Evolutionary conservation across 768 basidiomycete species (phyloP).

Genomic region (Pisolithus sp.): DNA sequence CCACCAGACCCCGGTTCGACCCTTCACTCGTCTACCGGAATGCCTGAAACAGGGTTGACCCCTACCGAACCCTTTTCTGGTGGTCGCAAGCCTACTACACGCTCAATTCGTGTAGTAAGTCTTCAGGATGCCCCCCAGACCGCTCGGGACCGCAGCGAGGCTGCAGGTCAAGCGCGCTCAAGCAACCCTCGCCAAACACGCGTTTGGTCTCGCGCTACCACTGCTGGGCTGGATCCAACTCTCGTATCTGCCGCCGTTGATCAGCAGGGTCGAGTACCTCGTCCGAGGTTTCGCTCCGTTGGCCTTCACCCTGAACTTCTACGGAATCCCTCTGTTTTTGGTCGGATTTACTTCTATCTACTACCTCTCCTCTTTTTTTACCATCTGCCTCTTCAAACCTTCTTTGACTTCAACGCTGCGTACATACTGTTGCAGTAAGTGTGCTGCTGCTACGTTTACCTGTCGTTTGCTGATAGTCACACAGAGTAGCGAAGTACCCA

Average conservation of each 20-base stretch:
- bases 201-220: constrained; percentile 55
- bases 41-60: constrained; percentile 26
- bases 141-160: constrained; percentile 39
- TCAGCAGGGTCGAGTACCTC: constrained; percentile 31
- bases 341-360: constrained; percentile 58
- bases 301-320: constrained; percentile 65
- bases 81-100: constrained; percentile 74
- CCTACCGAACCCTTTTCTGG: constrained; percentile 29
- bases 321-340: constrained; percentile 48
- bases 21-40: constrained; percentile 50
- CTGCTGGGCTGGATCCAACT: constrained; percentile 38
- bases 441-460: neutral
- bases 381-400: constrained; percentile 71
- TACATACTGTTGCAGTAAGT: constrained; percentile 82
- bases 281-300: constrained; percentile 62
- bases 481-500: constrained; percentile 69
- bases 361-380: constrained; percentile 68
- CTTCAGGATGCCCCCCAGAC: constrained; percentile 45
- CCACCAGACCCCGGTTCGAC: constrained; percentile 72
- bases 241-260: constrained; percentile 34
- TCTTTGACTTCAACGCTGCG: constrained; percentile 85
- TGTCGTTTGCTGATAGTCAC: constrained; percentile 5
- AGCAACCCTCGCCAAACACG: constrained; percentile 37
- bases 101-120: constrained; percentile 77
- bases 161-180: constrained; percentile 46